Conservation (phyloP, 495 filamentous ascomycete species). For the Staphylotrichum longicolle region DNA sequence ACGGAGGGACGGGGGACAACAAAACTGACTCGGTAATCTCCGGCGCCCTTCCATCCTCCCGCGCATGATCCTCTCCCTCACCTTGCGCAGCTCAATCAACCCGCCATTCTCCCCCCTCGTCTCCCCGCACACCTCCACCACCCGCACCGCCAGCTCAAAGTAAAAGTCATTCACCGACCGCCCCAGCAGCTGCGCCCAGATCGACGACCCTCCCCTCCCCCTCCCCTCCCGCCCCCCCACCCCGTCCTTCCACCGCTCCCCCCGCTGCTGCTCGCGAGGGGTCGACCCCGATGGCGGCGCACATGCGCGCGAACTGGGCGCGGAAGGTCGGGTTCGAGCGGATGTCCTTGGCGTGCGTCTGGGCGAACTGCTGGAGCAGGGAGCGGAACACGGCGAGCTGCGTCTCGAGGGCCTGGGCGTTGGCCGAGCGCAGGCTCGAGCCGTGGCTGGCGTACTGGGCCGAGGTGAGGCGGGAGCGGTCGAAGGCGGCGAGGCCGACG, state of each 20-base stretch:
- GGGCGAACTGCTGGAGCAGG: constrained; percentile 87
- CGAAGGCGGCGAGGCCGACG: constrained; percentile 89
- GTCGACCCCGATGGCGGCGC: constrained; percentile 93
- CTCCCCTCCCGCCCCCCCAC: constrained; percentile 43
- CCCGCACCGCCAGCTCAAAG: constrained; percentile 89
- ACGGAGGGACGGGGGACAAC: not conserved
- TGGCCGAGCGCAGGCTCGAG: constrained; percentile 71
- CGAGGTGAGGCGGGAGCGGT: constrained; percentile 72
- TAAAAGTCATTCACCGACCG: constrained; percentile 96
- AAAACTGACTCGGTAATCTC: constrained; percentile 62
- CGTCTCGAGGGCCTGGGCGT: constrained; percentile 78
- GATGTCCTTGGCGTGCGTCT: constrained; percentile 91
- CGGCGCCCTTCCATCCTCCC: constrained; percentile 67
- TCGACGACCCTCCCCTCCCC: constrained; percentile 55
- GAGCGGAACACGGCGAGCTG: constrained; percentile 96
- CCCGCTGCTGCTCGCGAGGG: constrained; percentile 70
- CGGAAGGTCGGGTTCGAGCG: constrained; percentile 92
- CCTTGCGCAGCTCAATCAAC: constrained; percentile 79
- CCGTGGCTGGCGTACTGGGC: constrained; percentile 89
- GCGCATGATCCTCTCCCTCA: constrained; percentile 67
- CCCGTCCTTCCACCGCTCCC: constrained; percentile 38
- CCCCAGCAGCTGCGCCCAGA: constrained; percentile 92
- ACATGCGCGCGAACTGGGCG: constrained; percentile 97
- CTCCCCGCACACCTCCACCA: constrained; percentile 87
- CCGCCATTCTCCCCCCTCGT: constrained; percentile 92